Percentiles rank a stretch among this genome's conserved stretches.
Conservation (phyloP, 2,329 filamentous ascomycete species). For the Ramularia endophylla region DNA sequence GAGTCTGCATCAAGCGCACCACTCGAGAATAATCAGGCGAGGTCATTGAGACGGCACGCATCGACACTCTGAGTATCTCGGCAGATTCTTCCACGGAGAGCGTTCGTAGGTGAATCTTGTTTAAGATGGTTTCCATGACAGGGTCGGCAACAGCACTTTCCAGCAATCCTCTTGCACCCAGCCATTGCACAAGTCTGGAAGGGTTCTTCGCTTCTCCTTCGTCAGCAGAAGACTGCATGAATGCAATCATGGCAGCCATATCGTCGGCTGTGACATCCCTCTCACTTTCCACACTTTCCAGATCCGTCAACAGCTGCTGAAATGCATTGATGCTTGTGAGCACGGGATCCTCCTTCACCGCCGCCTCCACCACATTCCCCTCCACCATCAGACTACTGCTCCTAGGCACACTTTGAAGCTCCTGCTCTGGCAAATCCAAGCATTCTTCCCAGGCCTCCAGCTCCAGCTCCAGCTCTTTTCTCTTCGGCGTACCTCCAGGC, state of each 20-base stretch:
- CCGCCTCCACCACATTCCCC: too few species aligned
- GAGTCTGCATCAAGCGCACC: too few species aligned
- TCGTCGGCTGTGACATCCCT: too few species aligned
- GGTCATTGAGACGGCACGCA: too few species aligned
- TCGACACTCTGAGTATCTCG: too few species aligned
- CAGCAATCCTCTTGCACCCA: conserved; percentile 2
- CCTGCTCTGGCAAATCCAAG: conserved; percentile 5
- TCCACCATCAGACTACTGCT: too few species aligned
- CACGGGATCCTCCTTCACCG: conserved; percentile 7
- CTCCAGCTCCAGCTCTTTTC: neutral
- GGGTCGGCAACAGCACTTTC: too few species aligned
- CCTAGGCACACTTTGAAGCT: too few species aligned
- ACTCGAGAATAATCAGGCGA: too few species aligned
- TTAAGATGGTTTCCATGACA: too few species aligned
- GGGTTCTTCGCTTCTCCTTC: conserved; percentile 23
- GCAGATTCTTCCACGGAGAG: too few species aligned
- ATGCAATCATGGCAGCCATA: conserved; percentile 14
- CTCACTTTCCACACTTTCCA: neutral
- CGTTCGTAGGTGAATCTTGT: too few species aligned
- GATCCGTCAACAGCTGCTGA: conserved; percentile 13
- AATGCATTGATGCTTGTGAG: conserved; percentile 19
- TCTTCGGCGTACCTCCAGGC: neutral
- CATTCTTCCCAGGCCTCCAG: conserved; percentile 10
- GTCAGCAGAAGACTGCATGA: conserved; percentile 21
- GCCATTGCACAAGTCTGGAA: conserved; percentile 18